Evolutionary conservation across 495 filamentous ascomycete genomes (phyloP), one percentile per base, ranked within the genome.

Genomic region (Hypoxylon rickii): DNA sequence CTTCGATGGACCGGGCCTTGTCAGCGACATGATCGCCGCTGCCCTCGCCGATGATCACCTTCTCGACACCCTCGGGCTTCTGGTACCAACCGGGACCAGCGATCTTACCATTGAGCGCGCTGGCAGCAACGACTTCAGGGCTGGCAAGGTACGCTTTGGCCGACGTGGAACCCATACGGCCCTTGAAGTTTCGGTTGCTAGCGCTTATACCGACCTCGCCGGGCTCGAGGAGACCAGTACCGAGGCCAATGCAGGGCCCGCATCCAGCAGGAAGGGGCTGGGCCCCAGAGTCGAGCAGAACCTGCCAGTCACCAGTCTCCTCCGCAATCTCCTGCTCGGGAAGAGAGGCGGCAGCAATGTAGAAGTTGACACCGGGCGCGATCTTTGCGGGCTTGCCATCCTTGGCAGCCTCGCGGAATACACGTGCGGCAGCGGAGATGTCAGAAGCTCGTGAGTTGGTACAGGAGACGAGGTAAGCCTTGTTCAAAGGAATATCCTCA

Each of bases 131-230:
- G 11, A 96, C 87, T 29, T 61, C 51, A 3, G 94, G 93, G 54
- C 86, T 91, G 7, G 86, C 89, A 2, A 98, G 84, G 68, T 97
- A 97, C 0, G 47, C 55, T 57, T 90, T 87, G 0, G 91, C 90
- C 3, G 91, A 85, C 6, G 79, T 84, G 4, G 79, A 85, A 3
- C 93, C 92, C 92, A 96, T 96, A 16, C 93, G 83, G 0, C 90
- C 92, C 73, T 94, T 92, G 78, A 96, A 96, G 70, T 96, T 96
- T 15, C 93, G 84, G 76, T 97, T 97, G 41, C 81, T 86, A 0
- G 90, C 89, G 56, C 81, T 86, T 64, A 96, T 95, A n/a, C 92
- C 92, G 20, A 92, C 85, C 73, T 96, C 90, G 2, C 89, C 90
- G 6, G 84, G 80, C 64, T 96, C 88, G 0, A 96, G 79, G 0